Evolutionary conservation across 345 rosid species (phyloP).

Genomic region (Eucalyptus virginea): DNA sequence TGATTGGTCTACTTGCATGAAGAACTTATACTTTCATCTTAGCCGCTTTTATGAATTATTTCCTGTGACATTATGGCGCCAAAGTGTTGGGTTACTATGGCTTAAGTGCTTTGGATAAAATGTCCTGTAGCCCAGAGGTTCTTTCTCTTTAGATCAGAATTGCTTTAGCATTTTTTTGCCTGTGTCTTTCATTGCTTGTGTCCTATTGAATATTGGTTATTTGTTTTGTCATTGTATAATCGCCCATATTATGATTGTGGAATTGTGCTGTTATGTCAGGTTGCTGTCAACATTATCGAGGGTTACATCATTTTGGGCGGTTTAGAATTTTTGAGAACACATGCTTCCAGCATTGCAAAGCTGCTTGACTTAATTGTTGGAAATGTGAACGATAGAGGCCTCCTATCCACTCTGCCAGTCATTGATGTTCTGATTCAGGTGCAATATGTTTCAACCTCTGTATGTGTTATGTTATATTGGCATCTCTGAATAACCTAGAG

Average conservation of each 20-base stretch:
- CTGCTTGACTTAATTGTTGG: conserved; percentile 89
- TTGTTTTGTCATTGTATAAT: background rate
- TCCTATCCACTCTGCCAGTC: conserved; percentile 74
- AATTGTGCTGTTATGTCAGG: conserved; percentile 21
- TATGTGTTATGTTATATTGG: background rate
- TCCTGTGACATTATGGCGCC: background rate
- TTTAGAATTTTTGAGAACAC: conserved; percentile 65
- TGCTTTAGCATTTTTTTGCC: background rate
- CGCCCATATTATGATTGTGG: background rate
- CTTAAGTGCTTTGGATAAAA: background rate
- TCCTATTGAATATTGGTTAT: background rate
- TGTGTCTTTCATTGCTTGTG: background rate
- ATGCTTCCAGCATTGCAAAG: conserved; percentile 75
- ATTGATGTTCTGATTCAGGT: conserved; percentile 90
- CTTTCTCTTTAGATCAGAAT: background rate
- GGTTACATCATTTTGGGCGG: conserved; percentile 74
- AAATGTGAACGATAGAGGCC: conserved; percentile 84
- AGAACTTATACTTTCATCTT: background rate
- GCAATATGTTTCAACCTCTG: background rate
- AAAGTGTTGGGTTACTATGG: background rate
- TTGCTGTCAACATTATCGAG: conserved; percentile 73
- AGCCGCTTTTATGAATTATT: background rate
- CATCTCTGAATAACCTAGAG: background rate
- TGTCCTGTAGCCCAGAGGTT: background rate
- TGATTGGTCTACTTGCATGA: background rate